Evolutionary conservation across 2,329 filamentous ascomycete genomes (phyloP), one percentile per base, ranked within the genome.

Genomic region (Sporothrix luriei): DNA sequence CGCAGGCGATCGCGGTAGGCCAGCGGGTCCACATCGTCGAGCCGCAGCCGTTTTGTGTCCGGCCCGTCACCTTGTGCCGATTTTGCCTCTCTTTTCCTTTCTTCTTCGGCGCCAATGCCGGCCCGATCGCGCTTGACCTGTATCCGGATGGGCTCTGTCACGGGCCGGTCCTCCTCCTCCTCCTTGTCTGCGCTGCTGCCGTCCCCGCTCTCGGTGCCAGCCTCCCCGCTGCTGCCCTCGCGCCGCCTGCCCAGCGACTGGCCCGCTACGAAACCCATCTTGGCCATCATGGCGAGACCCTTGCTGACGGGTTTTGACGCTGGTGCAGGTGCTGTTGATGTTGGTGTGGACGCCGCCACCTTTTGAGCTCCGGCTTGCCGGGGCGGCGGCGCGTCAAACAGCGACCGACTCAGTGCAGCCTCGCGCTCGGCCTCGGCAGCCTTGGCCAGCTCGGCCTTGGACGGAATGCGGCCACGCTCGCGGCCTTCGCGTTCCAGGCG

Each of bases 211-310:
- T 26, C 51, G 0, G 26, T 38, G 7, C n/a, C 61, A 3, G 1
- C 43, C 1, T 38, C 52, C 1, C 33, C 14, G 1, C 52, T 38
- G 4, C 59, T 7, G 26, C 74, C 75, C 16, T 76, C 72, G 48
- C 76, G 75, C 14, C 74, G 75, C n/a, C 77, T 72, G 33, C 95
- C 95, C 3, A 98, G 82, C 0, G 88, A 85, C 48, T 87, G 88
- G 29, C 94, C 93, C 24, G 87, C 83, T 70, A 88, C 90, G 81
- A 96, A 99, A 0, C 95, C 95, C 84, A 99, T 92, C 79, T 92
- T 94, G 26, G 92, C 90, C 94, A 99, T 97, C 93, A 99, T 97
- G 73, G 92, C 88, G 72, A 96, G 88, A 1, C 94, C 95, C 77
- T 97, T 98, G 81, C 90, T 96, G 75, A 85, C 86, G 65, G 87